A percentile compares a stretch with the other conserved stretches of the same genome.
Evolutionary conservation across 2,329 filamentous ascomycete species (phyloP).

Genomic region (Fusarium nisikadoi): DNA sequence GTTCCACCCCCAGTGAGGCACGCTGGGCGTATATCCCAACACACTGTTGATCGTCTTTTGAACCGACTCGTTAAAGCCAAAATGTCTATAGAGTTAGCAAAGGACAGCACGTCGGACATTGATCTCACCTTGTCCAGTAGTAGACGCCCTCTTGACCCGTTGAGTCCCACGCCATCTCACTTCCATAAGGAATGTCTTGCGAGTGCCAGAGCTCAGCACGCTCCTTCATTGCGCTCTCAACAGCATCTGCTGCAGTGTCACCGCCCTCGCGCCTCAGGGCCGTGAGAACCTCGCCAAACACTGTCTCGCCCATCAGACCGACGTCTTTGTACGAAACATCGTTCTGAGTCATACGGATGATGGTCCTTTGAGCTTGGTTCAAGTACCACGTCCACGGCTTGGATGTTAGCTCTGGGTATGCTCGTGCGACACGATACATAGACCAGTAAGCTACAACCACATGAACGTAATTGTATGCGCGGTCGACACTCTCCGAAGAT

Average conservation of each 20-base stretch:
- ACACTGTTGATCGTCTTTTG: slow-evolving; percentile 64
- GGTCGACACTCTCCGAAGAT: slow-evolving; percentile 56
- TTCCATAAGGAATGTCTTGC: slow-evolving; percentile 65
- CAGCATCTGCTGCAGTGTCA: slow-evolving; percentile 49
- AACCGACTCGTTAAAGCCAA: slow-evolving; percentile 57
- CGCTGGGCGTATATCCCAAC: slow-evolving; percentile 65
- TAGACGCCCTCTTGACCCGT: slow-evolving; percentile 71
- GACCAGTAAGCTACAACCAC: slow-evolving; percentile 67
- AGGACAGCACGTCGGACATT: accelerated
- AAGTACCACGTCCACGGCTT: slow-evolving; percentile 66
- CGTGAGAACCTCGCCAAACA: slow-evolving; percentile 63
- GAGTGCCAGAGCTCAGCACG: slow-evolving; percentile 63
- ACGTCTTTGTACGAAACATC: slow-evolving; percentile 57
- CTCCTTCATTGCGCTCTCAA: slow-evolving; percentile 59
- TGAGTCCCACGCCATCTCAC: slow-evolving; percentile 72
- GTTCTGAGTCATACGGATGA: slow-evolving; percentile 51
- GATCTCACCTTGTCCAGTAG: slow-evolving; percentile 61
- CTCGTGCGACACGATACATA: slow-evolving; percentile 64
- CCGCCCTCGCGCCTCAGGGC: slow-evolving; percentile 62
- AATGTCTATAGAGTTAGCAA: slow-evolving; percentile 53
- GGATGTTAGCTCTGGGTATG: slow-evolving; percentile 57
- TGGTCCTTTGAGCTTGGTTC: slow-evolving; percentile 62
- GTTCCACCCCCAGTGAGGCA: slow-evolving; percentile 71
- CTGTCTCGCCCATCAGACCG: slow-evolving; percentile 69
- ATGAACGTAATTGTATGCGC: slow-evolving; percentile 70